These are phyloP conservation scores for Globisporangium acanthophoron DNA, from an alignment of 352 stramenopile species.

Conservation along the genomic window DNA sequence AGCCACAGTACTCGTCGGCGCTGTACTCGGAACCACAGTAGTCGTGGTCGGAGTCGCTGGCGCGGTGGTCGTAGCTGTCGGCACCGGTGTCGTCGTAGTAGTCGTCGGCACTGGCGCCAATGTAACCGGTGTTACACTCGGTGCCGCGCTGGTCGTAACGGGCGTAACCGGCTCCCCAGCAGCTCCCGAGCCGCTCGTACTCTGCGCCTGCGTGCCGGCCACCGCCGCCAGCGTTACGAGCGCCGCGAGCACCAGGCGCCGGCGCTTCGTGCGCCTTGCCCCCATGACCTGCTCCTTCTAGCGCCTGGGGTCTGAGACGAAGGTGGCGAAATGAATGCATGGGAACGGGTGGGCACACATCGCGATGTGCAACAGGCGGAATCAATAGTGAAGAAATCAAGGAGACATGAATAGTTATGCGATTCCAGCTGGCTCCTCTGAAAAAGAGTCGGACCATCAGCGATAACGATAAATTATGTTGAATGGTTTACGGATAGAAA, in stretches of 20 bases:
- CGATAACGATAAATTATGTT: neutral
- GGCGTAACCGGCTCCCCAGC: neutral
- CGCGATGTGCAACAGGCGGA: neutral
- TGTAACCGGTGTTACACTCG: neutral
- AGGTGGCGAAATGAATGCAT: neutral
- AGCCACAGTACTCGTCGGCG: neutral
- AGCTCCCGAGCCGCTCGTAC: neutral
- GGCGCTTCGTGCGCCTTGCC: neutral
- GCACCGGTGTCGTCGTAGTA: neutral
- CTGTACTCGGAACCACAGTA: constrained; percentile 2
- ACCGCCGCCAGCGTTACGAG: neutral
- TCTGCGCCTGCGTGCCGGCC: neutral
- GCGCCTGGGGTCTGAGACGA: neutral
- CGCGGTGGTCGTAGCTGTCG: neutral
- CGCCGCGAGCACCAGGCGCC: neutral
- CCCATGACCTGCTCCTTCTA: neutral
- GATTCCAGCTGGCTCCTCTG: neutral
- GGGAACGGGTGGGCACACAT: neutral
- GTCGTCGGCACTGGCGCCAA: constrained; percentile 5
- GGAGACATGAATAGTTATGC: neutral
- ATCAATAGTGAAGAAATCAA: no score
- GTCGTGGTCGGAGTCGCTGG: neutral
- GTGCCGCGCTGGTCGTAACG: neutral
- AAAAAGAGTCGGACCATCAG: neutral
- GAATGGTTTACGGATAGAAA: no score